These are phyloP conservation scores for Skeletonema costatum DNA, from an alignment of 108 stramenopile genomes.

Conservation along the genomic window DNA sequence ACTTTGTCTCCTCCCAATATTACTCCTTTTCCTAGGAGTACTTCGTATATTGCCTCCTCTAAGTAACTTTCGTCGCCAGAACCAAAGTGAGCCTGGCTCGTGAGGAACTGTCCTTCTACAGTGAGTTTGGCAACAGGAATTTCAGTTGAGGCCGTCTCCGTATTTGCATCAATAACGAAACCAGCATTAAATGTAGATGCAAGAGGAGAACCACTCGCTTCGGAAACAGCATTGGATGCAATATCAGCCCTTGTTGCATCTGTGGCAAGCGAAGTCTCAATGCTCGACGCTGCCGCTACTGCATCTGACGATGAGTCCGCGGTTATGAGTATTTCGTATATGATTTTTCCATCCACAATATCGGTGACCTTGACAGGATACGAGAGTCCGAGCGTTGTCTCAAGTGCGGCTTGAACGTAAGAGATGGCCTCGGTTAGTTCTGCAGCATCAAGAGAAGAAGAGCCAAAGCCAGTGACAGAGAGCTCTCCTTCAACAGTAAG, in stretches of 20 bases:
- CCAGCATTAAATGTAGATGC: neutral
- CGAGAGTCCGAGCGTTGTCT: too few species aligned
- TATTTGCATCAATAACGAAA: neutral
- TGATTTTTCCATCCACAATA: neutral
- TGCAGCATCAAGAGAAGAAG: neutral
- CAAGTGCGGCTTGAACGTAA: conserved; percentile 11
- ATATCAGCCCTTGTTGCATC: neutral
- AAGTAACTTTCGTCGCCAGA: neutral
- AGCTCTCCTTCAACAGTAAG: conserved; percentile 17
- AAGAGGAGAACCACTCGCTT: neutral
- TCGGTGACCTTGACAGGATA: neutral
- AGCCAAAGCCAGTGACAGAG: conserved; percentile 10
- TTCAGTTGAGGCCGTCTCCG: neutral
- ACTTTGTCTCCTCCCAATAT: neutral
- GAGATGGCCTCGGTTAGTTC: neutral
- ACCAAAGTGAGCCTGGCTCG: neutral
- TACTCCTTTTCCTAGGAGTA: neutral
- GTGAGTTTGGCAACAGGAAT: neutral
- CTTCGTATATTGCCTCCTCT: neutral
- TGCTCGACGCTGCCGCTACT: neutral
- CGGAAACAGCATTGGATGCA: neutral
- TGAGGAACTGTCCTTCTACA: neutral
- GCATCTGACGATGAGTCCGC: neutral
- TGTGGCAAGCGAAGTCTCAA: neutral
- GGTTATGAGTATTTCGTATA: neutral